Base-by-base conservation (phyloP, 2,329 filamentous ascomycete genomes). In the Cytospora mali region DNA sequence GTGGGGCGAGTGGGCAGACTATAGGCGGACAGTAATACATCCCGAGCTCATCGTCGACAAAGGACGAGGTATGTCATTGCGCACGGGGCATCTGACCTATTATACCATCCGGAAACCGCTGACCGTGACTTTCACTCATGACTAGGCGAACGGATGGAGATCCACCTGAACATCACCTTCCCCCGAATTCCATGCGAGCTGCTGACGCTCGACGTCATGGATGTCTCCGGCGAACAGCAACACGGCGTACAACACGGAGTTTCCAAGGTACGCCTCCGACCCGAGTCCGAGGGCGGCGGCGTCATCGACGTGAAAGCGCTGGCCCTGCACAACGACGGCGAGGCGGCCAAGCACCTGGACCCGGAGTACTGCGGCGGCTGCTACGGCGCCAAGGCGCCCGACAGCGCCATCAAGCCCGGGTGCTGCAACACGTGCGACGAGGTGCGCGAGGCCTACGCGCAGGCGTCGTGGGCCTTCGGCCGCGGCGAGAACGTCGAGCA, bases 361-460 rank as follows among this genome's bases (percentile, higher is more conserved):
- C 94, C 94, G 29, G 80, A 88, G 62, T 99, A 99, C 83, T 99
- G 95, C 74, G 95, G 95, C 70, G 85, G 87, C 71, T 99, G 95
- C 79, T 97, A 96, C 75, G 94, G 95, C 67, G 94, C 93, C 1
- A 82, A 84, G 1, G 73, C 92, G 2, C 94, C 95, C 0, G 65
- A 80, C 18, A 88, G 84, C 66, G 92, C 87, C 21, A 73, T 80
- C 66, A 98, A 97, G 78, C 64, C 85, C n/a, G 93, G 92, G 62
- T 99, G 95, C 81, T 99, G 95, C 78, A 96, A 95, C 75, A 97
- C 93, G 51, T 99, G 95, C 76, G 93, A 96, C 71, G 95, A 99
- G 76, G 95, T 99, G 33, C 87, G 94, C 70, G 93, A 98, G 73
- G 95, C 95, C 4, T 99, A 99, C 74, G 93, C 93, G 31, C 81